A percentile compares a stretch with the other conserved stretches of the same genome.
Conservation (phyloP, 1,284 basidiomycete species). For the Phenoliferia sp. region DNA sequence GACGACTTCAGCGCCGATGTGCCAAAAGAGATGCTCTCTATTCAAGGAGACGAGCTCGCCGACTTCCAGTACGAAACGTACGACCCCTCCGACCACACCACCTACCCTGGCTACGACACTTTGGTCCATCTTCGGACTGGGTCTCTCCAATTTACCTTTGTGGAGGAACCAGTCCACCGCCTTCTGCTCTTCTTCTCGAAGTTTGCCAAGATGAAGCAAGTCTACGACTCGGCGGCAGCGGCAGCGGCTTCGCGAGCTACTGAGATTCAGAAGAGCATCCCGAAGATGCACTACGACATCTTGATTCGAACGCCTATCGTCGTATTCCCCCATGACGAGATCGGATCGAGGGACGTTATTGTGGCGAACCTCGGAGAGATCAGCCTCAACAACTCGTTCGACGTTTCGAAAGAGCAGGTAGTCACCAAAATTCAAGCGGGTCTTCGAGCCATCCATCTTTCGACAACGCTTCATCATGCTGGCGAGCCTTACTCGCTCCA, state of each 20-base stretch:
- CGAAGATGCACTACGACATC: constrained; percentile 81
- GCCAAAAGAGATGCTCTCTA: constrained; percentile 78
- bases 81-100: constrained; percentile 57
- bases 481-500: constrained; percentile 56
- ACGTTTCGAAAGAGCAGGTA: constrained; percentile 52
- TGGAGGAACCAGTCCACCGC: constrained; percentile 80
- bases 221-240: constrained; percentile 95
- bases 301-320: constrained; percentile 90
- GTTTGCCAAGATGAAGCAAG: constrained; percentile 82
- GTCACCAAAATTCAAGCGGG: constrained; percentile 63
- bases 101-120: constrained; percentile 79
- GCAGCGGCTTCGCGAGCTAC: constrained; percentile 68
- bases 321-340: constrained; percentile 72
- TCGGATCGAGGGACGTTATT: constrained; percentile 60
- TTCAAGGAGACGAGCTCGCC: constrained; percentile 91
- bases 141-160: constrained; percentile 83
- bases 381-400: constrained; percentile 71
- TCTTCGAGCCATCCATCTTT: constrained; percentile 77
- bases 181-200: constrained; percentile 81
- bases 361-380: constrained; percentile 87
- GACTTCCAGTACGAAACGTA: constrained; percentile 94
- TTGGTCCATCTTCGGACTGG: constrained; percentile 80
- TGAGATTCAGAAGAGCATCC: constrained; percentile 47
- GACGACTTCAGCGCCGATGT: constrained; percentile 62
- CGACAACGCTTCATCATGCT: constrained; percentile 60